Base-by-base conservation (phyloP, 768 basidiomycete genomes). In the Auricularia heimuer region DNA sequence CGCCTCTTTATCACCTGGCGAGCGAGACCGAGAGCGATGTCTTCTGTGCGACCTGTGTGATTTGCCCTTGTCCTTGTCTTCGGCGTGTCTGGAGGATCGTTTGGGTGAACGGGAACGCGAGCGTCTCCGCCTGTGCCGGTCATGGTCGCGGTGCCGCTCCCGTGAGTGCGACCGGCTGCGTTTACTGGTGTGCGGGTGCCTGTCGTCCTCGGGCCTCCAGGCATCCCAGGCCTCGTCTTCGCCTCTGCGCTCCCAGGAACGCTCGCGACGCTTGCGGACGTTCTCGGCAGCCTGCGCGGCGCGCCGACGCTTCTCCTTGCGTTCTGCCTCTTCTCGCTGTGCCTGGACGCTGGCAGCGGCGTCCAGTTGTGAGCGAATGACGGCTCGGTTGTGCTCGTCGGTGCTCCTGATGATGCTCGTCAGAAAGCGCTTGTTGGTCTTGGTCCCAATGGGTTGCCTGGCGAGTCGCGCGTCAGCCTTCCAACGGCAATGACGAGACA, bases 371-470 rank as follows among this genome's bases (percentile, higher is more conserved):
- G 69, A 67, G 11, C 73, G 70, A 3, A 77, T 66, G 4, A 99
- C 79, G 12, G 89, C 86, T 75, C 88, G 86, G 75, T 99, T 99
- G 72, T 99, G 97, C 65, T 95, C 95, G 72, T 97, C 95, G 3
- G 97, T 97, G 68, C 85, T 94, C 69, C 88, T 85, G 65, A 99
- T 94, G 67, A 99, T 94, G 24, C 73, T 70, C 0, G 73, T 71
- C 7, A 82, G 69, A 67, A 82, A 82, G 14, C 77, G 74, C 64
- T 79, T 82, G 70, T 82, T 80, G 2, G 95, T 75, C 68, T 83
- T 86, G 0, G 92, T 92, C 1, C 85, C 86, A 74, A 86, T 62
- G 8, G 61, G 47, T 34, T 62, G 11, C 3, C 60, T 62, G 44
- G 39, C 7, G 7, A 29, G 29, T 29, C 29, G 29, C 29, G 29